Evolutionary conservation across 148 eudicot genomes (phyloP), one percentile per base, ranked within the genome.

Genomic region (Camellia granthamiana): DNA sequence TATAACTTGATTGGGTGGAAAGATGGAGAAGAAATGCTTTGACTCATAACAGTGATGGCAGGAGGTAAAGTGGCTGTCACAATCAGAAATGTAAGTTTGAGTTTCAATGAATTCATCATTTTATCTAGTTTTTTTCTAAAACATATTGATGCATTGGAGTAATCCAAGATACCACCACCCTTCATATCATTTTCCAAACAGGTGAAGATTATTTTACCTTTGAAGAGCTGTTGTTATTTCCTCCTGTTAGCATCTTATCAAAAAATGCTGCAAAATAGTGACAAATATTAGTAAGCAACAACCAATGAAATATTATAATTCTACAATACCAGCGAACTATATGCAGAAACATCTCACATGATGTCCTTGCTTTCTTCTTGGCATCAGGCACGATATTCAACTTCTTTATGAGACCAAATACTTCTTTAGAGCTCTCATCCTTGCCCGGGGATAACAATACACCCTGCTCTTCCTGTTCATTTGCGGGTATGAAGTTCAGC

Each of bases 351-450:
- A 38, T 68, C 83, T 89, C 89, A 96, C 99, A 90, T 84, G 92
- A 76, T 77, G 88, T 62, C 82, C 91, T 93, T 71, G 90, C 81
- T 85, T 88, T 95, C 89, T 82, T 95, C 90, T 85, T 91, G 16
- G 90, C 69, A 55, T 89, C 91, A 65, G 92, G 85, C n/a, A 67
- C 80, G 46, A 78, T 80, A 82, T 93, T 96, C n/a, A 93, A 80
- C 91, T 96, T 91, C 87, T 89, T 93, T 84, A 93, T 90, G 69
- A 91, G 91, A 59, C 92, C 91, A 83, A 93, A 87, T 58, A 91
- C 95, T 89, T 91, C 92, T 74, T 90, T 89, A 21, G 97, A 91
- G 46, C 82, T 88, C 74, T 87, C 91, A 85, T 90, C 94, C 77
- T 86, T 90, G 43, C 84, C 87, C 66, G 90, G 86, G 80, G 97